Base-by-base conservation (phyloP, 1,139 yeast genomes). In the Groenewaldozyma sp. region DNA sequence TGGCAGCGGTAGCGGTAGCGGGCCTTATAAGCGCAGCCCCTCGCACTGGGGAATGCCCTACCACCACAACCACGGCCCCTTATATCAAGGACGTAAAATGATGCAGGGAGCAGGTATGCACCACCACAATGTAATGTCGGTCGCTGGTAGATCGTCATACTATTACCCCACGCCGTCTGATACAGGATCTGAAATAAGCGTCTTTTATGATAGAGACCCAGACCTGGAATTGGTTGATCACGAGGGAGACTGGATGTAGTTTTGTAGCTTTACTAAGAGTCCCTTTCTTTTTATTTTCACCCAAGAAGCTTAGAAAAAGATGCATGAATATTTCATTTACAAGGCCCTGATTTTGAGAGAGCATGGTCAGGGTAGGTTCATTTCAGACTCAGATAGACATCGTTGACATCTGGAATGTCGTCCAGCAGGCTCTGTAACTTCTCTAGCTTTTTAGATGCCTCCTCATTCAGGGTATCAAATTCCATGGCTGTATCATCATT, bases 401-500 rank as follows among this genome's bases (percentile, higher is more conserved):
- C 86, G 6, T 86, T 76, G 26, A 88, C 82, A 52, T 88, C 96
- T 37, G 82, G 84, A 17, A 84, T 64, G 31, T 77, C 84, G 45
- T 84, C 94, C 39, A 88, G 65, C 41, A 70, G 68, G 21, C 62
- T 67, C 35, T 81, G 60, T 28, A 87, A 74, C 54, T 78, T 82
- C 19, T 70, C 70, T 49, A 75, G 72, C 24, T 71, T 69, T 45
- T 68, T 70, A 38, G 62, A 65, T 18, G 67, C 64, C 13, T 74
- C 82, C 36, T 73, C 74, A 13, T 45, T 50, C 21, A 60, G 43
- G 13, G 42, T 39, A 0, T 71, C 72, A 34, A 75, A 71, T 10
- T 67, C 70, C 3, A 78, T 78, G 47, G 67, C 60, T 47, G 73
- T 71, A 40, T 82, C 95, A 1, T 67, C 64, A 38, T 74, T 76